Evolutionary conservation across 140 eudicot species (phyloP), one percentile per base, ranked within the genome.

Genomic region (Anethum foeniculum): DNA sequence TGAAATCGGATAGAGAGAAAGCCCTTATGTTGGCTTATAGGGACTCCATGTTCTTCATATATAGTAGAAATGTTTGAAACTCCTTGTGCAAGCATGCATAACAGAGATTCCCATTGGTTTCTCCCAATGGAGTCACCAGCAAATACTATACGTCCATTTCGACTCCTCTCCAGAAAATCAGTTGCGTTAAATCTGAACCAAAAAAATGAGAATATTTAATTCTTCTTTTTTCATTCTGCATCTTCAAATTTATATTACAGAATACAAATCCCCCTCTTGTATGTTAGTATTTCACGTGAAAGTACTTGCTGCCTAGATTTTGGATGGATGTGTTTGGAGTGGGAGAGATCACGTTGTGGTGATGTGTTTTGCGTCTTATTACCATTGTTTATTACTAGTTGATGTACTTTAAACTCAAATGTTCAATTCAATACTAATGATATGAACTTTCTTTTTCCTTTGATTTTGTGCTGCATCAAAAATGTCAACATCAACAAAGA

Each of bases 101-200:
- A 71, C 30, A 94, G 73, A 32, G 99, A 92, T 75, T 94, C 98
- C 97, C 98, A 94, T 67, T 94, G 98, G 88, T 94, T 94, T 85
- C 98, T 89, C 67, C 94, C 97, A 8, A 94, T 90, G 28, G 99
- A 94, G 81, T 94, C 99, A 8, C 97, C 99, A 0, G 95, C 94
- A 48, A 94, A 92, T 21, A 92, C 97, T 64, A 94, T 89, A 21
- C 93, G 87, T 11, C 93, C 87, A 62, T 92, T 91, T 56, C 90
- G 80, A 85, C 88, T 82, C 62, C 97, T 86, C 77, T 92, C 83
- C 0, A 92, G 93, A 77, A 94, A 89, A 81, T 90, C 97, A 25
- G 56, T 87, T 27, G 99, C 99, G 83, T 92, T 86, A 71, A 94
- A 94, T 80, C 98, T 92, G 86, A 18, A 71, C 21, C 19, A 36